Conservation (phyloP, 768 basidiomycete species). For the Mycena amicta region DNA sequence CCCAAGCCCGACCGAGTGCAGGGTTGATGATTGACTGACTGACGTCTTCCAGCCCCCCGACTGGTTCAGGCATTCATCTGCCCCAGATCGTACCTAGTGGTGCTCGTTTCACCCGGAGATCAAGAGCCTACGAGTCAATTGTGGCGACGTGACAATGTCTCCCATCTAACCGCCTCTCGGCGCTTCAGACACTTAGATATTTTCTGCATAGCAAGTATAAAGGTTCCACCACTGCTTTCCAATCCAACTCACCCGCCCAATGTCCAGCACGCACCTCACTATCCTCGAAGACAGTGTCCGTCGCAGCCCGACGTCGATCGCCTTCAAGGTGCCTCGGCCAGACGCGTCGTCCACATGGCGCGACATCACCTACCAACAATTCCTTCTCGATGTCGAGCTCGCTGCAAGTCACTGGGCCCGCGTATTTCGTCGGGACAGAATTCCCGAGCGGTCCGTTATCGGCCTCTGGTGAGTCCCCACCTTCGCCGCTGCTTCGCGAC, state of each 20-base stretch:
- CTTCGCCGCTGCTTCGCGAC: conserved; percentile 1
- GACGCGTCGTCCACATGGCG: conserved; percentile 56
- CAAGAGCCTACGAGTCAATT: conserved; percentile 20
- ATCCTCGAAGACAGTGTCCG: conserved; percentile 60
- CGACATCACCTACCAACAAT: conserved; percentile 64
- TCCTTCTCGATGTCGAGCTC: conserved; percentile 64
- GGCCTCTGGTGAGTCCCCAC: conserved; percentile 65
- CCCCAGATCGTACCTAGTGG: conserved; percentile 16
- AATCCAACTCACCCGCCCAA: conserved; percentile 28
- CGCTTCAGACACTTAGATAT: not conserved
- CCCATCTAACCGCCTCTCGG: conserved; percentile 20
- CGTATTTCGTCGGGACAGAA: conserved; percentile 45
- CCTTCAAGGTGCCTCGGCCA: conserved; percentile 61
- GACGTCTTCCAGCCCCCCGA: conserved; percentile 6
- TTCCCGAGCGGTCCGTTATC: conserved; percentile 61
- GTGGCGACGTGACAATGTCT: conserved; percentile 14
- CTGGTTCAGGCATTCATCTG: conserved; percentile 15
- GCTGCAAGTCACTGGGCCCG: conserved; percentile 67
- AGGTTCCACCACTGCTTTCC: conserved; percentile 13
- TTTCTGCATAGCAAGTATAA: conserved; percentile 20
- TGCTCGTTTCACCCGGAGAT: conserved; percentile 24
- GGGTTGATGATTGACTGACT: conserved; percentile 1
- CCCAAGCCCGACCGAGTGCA: conserved; percentile 2
- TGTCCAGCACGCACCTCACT: conserved; percentile 61
- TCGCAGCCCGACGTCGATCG: conserved; percentile 49